Conservation (phyloP, 257 asterid genomes). For the Agastache rugosa region DNA sequence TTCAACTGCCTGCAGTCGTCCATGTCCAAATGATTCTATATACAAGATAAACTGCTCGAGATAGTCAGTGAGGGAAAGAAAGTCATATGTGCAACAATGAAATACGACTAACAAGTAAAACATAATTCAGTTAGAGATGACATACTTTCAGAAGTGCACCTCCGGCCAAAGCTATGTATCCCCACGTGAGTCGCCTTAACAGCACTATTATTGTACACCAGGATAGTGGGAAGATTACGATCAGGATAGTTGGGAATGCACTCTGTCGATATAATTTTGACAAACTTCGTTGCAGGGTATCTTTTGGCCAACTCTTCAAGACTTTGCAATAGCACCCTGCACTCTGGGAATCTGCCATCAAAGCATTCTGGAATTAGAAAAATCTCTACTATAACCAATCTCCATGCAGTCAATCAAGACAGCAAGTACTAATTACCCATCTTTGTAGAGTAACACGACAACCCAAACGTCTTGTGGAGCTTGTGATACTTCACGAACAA, state of each 20-base stretch:
- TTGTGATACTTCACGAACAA: conserved; percentile 95
- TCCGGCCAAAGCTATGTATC: conserved; percentile 78
- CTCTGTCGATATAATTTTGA: conserved; percentile 87
- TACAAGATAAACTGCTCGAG: conserved; percentile 16
- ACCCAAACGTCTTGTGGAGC: conserved; percentile 96
- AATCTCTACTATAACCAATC: conserved; percentile 17
- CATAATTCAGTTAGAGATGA: conserved; percentile 28
- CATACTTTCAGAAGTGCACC: conserved; percentile 95
- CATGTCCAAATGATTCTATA: neutral
- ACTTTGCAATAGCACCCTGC: conserved; percentile 81
- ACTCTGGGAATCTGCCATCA: conserved; percentile 61
- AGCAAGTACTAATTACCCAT: conserved; percentile 59
- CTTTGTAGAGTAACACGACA: conserved; percentile 82
- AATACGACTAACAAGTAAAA: neutral
- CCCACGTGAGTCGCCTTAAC: conserved; percentile 90
- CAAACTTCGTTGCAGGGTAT: conserved; percentile 93
- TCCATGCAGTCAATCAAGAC: conserved; percentile 1
- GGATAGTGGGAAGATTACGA: conserved; percentile 82
- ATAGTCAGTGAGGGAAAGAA: neutral
- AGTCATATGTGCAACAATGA: neutral
- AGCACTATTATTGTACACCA: conserved; percentile 85
- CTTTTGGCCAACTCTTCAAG: conserved; percentile 78
- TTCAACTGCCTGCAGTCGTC: neutral
- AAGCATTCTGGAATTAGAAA: neutral
- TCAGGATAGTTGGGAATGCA: conserved; percentile 98